phyloP scores from a whole-genome alignment of 2,329 filamentous ascomycete species.

The Teratosphaeria pseudoeucalypti region DNA sequence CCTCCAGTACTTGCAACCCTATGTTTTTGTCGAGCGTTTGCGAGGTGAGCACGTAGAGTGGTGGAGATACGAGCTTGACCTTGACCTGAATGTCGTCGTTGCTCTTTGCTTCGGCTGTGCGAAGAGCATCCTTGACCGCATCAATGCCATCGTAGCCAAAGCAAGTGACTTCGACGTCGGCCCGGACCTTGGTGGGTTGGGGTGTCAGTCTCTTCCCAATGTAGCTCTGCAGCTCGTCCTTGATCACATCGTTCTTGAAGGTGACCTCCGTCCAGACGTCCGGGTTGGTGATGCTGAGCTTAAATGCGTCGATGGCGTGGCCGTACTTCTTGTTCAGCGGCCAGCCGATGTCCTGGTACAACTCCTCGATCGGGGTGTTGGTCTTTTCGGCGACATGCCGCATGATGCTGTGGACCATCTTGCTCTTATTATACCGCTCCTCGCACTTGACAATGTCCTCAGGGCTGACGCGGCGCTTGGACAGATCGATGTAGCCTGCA shows the following conservation, averaged over 20 bases:
- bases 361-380: slow-evolving; percentile 78
- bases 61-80: slow-evolving; percentile 95
- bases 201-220: slow-evolving; percentile 95
- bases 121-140: slow-evolving; percentile 85
- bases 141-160: slow-evolving; percentile 94
- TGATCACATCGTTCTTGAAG: slow-evolving; percentile 76
- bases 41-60: slow-evolving; percentile 89
- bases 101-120: slow-evolving; percentile 86
- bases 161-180: slow-evolving; percentile 92
- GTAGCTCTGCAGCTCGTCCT: slow-evolving; percentile 85
- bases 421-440: slow-evolving; percentile 99
- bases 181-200: slow-evolving; percentile 96
- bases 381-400: slow-evolving; percentile 98
- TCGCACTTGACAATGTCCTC: slow-evolving; percentile 98
- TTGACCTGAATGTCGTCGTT: slow-evolving; percentile 90
- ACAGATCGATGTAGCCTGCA: slow-evolving; percentile 89
- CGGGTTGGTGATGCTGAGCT: slow-evolving; percentile 96
- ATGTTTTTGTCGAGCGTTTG: slow-evolving; percentile 87
- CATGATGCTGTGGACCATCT: slow-evolving; percentile 99
- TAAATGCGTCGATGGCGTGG: slow-evolving; percentile 95
- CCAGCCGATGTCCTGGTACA: slow-evolving; percentile 94
- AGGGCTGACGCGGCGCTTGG: slow-evolving; percentile 92
- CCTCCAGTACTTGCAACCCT: slow-evolving; percentile 75
- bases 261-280: slow-evolving; percentile 90
- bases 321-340: slow-evolving; percentile 96